Base-by-base conservation (phyloP, 306 rosid genomes). In the Calophaca sinica region DNA sequence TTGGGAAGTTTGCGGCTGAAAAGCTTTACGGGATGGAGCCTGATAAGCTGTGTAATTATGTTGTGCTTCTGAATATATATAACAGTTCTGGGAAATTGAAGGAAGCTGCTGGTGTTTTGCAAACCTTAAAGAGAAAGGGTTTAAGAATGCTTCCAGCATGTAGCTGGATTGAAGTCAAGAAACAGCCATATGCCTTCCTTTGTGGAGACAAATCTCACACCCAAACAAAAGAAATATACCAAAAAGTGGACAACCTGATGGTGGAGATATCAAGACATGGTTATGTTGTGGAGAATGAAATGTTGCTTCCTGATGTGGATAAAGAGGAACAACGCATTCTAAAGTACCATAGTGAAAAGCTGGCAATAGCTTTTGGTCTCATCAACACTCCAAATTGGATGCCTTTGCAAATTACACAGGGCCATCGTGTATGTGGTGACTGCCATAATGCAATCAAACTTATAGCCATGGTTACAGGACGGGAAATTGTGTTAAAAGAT, bases 91-190 rank as follows among this genome's bases (percentile, higher is more conserved):
- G 96, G 39, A 87, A 84, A 73, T 72, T 84, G 83, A 85, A 78
- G 75, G 98, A 89, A 82, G 98, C 97, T 77, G 92, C 97, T 67
- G 90, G 59, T 60, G 98, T 93, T 75, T 83, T 88, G 61, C 89
- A 79, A 70, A 86, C 94, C 67, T 70, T 94, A 60, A 91, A 83
- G 86, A 83, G 85, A 62, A 91, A 87, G 72, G 98, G 97, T 62
- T 77, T 94, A 80, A 83, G 90, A 79, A 88, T 94, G 90, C 92
- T 85, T 67, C 85, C 80, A 7, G 91, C 83, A n/a, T 86, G 89
- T 77, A 86, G 82, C 74, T 91, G 96, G 92, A 84, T 94, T 44
- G 96, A 91, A 80, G 86, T 93, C 60, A 88, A 88, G 48, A 89
- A 86, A 57, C 85, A 72, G 68, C 61, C 88, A 0, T 66, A 78